Evolutionary conservation across 495 filamentous ascomycete genomes (phyloP).

Genomic region (Neurospora sublineolata): DNA sequence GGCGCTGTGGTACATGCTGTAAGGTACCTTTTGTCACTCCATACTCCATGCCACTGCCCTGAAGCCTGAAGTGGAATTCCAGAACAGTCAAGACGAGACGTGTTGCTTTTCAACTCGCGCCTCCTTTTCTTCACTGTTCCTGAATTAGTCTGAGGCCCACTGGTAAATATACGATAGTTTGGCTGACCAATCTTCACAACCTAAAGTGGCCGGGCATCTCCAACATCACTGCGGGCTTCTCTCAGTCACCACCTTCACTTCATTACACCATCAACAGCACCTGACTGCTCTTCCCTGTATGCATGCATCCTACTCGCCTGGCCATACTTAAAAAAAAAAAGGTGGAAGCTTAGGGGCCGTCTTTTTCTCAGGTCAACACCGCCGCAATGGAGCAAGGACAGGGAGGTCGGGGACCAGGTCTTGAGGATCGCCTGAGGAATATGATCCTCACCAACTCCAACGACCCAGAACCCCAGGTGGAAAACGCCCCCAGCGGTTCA

Average conservation of each 20-base stretch:
- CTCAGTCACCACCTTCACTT: not conserved
- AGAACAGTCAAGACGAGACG: not conserved
- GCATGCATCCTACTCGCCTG: not conserved
- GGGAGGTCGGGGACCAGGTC: conserved; percentile 6
- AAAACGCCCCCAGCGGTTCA: not conserved
- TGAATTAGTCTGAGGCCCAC: not conserved
- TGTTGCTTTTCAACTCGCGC: not conserved
- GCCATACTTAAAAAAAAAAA: not conserved
- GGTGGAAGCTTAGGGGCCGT: not conserved
- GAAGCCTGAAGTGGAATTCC: not conserved
- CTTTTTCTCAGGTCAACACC: not conserved
- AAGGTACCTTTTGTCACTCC: not conserved
- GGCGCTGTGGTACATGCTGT: not conserved
- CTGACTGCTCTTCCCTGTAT: not conserved
- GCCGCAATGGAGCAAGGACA: conserved; percentile 16
- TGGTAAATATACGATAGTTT: not conserved
- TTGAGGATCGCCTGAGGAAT: conserved; percentile 32
- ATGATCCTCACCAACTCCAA: conserved; percentile 28
- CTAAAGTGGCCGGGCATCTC: not conserved
- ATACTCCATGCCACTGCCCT: not conserved
- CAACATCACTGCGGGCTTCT: not conserved
- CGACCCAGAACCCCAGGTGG: not conserved
- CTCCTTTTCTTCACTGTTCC: not conserved
- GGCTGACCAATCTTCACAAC: not conserved
- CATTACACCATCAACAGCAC: not conserved